Evolutionary conservation across 495 filamentous ascomycete genomes (phyloP).

Genomic region (Xylaria castorea): DNA sequence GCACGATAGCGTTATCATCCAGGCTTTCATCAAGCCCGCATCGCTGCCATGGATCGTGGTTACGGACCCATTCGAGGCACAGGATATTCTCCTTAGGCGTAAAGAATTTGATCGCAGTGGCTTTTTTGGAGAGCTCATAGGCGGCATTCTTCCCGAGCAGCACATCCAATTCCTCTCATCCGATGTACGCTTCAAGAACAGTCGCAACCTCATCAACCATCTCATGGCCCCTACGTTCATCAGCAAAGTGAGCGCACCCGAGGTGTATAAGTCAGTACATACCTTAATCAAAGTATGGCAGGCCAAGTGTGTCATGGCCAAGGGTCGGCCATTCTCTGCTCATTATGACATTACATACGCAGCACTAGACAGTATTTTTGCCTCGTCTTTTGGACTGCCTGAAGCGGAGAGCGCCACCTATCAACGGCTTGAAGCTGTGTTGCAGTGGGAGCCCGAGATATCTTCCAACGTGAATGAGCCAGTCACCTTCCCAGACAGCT

Average conservation of each 20-base stretch:
- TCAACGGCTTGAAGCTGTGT: conserved; percentile 26
- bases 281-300: conserved; percentile 13
- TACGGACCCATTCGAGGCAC: conserved; percentile 43
- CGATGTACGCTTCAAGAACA: conserved; percentile 11
- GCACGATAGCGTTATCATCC: conserved; percentile 33
- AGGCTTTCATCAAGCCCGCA: conserved; percentile 47
- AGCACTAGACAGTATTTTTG: conserved; percentile 13
- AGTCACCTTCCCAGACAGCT: conserved; percentile 1
- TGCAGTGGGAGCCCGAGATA: neutral
- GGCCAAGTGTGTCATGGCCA: conserved; percentile 5
- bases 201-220: conserved; percentile 12
- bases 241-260: conserved; percentile 6
- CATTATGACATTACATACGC: conserved; percentile 6
- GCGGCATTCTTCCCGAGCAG: conserved; percentile 11
- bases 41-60: conserved; percentile 43
- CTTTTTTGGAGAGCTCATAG: conserved; percentile 10
- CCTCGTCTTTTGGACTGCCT: conserved; percentile 6
- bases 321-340: conserved; percentile 11
- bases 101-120: conserved; percentile 18
- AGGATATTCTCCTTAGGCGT: conserved; percentile 47
- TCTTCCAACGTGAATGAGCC: neutral
- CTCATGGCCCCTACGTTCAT: conserved; percentile 24
- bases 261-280: neutral
- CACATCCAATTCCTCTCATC: conserved; percentile 17
- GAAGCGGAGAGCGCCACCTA: conserved; percentile 19